Evolutionary conservation across 2,329 filamentous ascomycete genomes (phyloP), one percentile per base, ranked within the genome.

Genomic region (Sordariomycetes sp.): DNA sequence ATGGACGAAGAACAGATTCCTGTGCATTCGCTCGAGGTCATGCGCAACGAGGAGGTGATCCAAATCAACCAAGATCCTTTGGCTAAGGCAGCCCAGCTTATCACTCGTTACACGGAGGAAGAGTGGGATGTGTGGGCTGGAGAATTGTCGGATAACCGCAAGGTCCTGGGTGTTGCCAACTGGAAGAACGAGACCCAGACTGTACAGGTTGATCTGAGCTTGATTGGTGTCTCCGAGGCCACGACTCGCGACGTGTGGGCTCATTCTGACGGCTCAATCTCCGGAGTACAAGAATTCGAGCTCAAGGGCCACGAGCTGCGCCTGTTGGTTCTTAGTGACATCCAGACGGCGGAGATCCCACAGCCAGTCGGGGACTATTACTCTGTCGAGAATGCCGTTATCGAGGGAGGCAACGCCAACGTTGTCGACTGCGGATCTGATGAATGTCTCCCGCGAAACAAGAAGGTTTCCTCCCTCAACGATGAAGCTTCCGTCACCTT

Each of bases 31-130:
- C 44, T 71, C 11, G 49, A 51, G 6, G 53, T 69, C 12, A 46
- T 70, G 30, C 55, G 54, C 2, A 75, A 76, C 48, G 54, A 60
- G 18, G 71, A 73, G 35, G 63, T 73, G 16, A 68, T 79, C 17
- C 64, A 64, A 0, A 68, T 73, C 45, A 77, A 77, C 42, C 72
- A 78, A 42, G 74, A 78, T 43, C 39, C 63, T 0, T 49, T 76
- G 0, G 70, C 61, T 0, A 52, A 64, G 34, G 68, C 71, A 29
- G 69, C 71, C 1, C 57, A 57, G n/a, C 53, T 79, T 2, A 48
- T 64, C 2, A 53, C 65, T 5, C 57, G 68, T 5, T 63, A 64
- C 43, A 64, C 66, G 0, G 59, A 66, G 16, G 61, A 65, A 19
- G 58, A 62, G 27, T 71, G 64, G 50, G 70, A 74, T 35, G 48